A percentile compares a stretch with the other conserved stretches of the same genome.
phyloP scores from a whole-genome alignment of 2,329 filamentous ascomycete genomes.

The Stagonosporopsis chrysanthemi region DNA sequence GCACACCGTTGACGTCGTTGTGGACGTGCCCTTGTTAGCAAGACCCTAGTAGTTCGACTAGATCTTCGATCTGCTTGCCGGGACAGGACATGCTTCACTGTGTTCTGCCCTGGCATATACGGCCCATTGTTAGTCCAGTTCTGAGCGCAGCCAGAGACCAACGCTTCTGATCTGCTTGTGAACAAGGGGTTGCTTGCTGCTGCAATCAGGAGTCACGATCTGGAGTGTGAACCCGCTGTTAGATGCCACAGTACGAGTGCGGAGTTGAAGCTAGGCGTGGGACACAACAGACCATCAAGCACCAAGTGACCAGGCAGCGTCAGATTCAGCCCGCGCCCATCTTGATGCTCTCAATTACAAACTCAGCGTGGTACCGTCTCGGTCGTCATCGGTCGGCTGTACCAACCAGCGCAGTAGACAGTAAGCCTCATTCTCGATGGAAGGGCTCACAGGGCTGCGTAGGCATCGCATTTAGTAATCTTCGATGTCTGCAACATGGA shows the following conservation, averaged over 20 bases:
- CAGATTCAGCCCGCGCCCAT: neutral
- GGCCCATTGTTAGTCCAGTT: neutral
- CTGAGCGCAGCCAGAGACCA: neutral
- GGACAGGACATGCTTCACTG: neutral
- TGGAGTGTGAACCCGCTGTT: too few species aligned
- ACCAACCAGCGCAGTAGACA: neutral
- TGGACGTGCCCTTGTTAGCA: slow-evolving; percentile 2
- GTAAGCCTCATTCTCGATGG: neutral
- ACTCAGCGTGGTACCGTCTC: neutral
- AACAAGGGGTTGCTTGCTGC: neutral
- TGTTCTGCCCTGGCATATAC: slow-evolving; percentile 1
- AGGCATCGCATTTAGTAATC: slow-evolving; percentile 1
- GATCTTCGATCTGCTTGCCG: slow-evolving; percentile 9
- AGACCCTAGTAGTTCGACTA: slow-evolving; percentile 5
- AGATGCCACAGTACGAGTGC: neutral
- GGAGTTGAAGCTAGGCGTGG: neutral
- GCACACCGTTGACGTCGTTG: slow-evolving; percentile 10
- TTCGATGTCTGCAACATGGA: slow-evolving; percentile 5
- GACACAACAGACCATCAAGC: too few species aligned
- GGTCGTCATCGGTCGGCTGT: neutral
- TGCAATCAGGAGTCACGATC: neutral
- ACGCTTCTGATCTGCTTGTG: neutral
- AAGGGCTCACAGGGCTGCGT: neutral
- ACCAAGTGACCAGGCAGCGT: too few species aligned
- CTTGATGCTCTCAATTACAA: neutral